Evolutionary conservation across 2,329 filamentous ascomycete species (phyloP), one percentile per base, ranked within the genome.

Genomic region (Phialocephala subalpina): DNA sequence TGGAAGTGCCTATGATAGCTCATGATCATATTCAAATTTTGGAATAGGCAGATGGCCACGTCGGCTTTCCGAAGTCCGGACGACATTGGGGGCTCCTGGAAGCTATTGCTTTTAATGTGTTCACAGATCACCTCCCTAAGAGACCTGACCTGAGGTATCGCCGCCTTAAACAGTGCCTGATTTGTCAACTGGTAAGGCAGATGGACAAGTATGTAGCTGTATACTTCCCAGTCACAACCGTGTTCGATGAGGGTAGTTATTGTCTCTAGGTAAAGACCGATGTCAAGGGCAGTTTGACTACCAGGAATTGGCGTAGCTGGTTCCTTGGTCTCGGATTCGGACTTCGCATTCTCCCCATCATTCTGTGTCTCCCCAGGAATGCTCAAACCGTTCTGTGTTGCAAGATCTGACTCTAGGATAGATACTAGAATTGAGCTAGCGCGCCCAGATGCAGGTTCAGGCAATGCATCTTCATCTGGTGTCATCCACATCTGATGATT

Each of bases 141-240:
- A 67, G 90, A 86, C 72, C 91, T 89, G 63, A 99, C 86, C 66
- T 97, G 90, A 2, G 87, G 84, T 42, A 92, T 88, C 6, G 92
- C 88, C 61, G 86, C 89, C 67, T 84, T 85, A 76, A 97, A 97
- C 16, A 98, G 83, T 14, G 92, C 90, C 74, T 96, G 93, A 73
- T 99, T 99, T 77, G 90, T 92, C 25, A 99, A 83, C 73, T 98
- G 95, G 33, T 92, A 91, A 0, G 93, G 92, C 11, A 97, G 82
- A 77, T 97, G 92, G 6, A 93, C 92, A 35, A 99, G 82, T 20
- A 95, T 86, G 76, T 95, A 97, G 78, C 93, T 95, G 82, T 97
- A 97, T 1, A 97, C 83, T 76, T 98, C 94, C 94, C 95, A 98
- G 68, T 96, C 90, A 57, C 88, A 87, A 47, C 90, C 91, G 63